Evolutionary conservation across 2,329 filamentous ascomycete genomes (phyloP).

Genomic region (Penicillium griseofulvum): DNA sequence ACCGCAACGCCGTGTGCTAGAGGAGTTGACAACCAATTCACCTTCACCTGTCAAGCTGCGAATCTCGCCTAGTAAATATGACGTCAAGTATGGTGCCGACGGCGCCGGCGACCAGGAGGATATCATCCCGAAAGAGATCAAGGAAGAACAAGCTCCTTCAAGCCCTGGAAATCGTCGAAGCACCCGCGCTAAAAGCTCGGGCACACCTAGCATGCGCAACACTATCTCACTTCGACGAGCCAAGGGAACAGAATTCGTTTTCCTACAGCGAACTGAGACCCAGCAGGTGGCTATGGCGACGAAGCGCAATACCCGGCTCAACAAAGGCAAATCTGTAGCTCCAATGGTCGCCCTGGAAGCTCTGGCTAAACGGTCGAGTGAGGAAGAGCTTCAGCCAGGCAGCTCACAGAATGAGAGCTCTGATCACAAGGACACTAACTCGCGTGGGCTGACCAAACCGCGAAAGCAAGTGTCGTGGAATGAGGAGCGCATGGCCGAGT

Average conservation of each 20-base stretch:
- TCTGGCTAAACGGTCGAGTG: constrained; percentile 19
- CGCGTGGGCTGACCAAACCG: constrained; percentile 9
- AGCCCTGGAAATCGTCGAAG: constrained; percentile 38
- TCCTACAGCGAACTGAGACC: constrained; percentile 41
- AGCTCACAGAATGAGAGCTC: constrained; percentile 3
- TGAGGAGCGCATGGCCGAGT: constrained; percentile 37
- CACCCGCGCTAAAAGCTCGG: constrained; percentile 31
- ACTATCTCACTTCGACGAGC: constrained; percentile 44
- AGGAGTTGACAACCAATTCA: constrained; percentile 40
- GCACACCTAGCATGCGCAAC: constrained; percentile 32
- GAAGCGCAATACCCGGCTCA: constrained; percentile 43
- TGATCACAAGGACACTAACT: constrained; percentile 2
- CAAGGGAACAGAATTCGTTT: constrained; percentile 47
- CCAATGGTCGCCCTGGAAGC: constrained; percentile 33
- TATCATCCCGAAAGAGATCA: constrained; percentile 15
- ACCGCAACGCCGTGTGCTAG: constrained; percentile 36
- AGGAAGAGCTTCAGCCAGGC: constrained; percentile 3
- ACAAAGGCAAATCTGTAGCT: constrained; percentile 39
- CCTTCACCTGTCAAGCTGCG: constrained; percentile 36
- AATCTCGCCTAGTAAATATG: constrained; percentile 30
- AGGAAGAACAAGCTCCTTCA: constrained; percentile 20
- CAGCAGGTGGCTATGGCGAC: constrained; percentile 44
- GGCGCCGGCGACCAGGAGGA: constrained; percentile 13
- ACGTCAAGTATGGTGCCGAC: constrained; percentile 1
- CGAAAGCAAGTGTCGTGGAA: constrained; percentile 40